Evolutionary conservation across 169 alveolate species (phyloP), one percentile per base, ranked within the genome.

Genomic region (Eimeria sp.): DNA sequence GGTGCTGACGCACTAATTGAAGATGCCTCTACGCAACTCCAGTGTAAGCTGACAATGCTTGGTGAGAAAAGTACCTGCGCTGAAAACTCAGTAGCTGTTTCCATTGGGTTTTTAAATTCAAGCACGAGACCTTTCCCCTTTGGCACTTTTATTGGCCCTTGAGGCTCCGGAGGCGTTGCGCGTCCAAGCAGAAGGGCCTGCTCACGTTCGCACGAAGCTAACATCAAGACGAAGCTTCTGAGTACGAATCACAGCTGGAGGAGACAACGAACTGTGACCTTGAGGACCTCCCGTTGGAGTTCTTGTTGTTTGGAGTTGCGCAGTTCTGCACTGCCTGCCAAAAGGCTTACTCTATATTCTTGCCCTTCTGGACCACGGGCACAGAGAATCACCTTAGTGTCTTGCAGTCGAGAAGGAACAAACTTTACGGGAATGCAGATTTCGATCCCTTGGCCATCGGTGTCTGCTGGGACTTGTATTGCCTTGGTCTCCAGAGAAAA

Each of bases 81-180:
- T 40, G 95, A 43, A 62, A 87, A 95, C 46, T 95, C 96, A 33
- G 77, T 77, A 23, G 95, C 64, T 20, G 91, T n/a, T 43, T 85
- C 96, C 76, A 88, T 30, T 27, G 95, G 96, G 83, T 89, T 91
- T 72, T 60, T 71, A 91, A 85, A 87, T 52, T 78, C 95, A 40
- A 91, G 37, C 18, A 54, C 30, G 40, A 83, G 66, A 27, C 97
- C 90, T 91, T 95, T 95, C 23, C 96, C 96, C 76, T 85, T 95
- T 10, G 95, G 89, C 49, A 85, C 89, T n/a, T 71, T 90, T 30
- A 95, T 74, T 0, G 98, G 98, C 2, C 98, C 98, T 71, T 97
- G 97, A 1, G 98, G 93, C 78, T 97, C 97, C 13, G 98, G 98
- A 16, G 98, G 95, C 68, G 91, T 96, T 20, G 96, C 89, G 37